A percentile compares a stretch with the other conserved stretches of the same genome.
These are phyloP conservation scores for Williopsis jadinii DNA, from an alignment of 1,139 yeast species.

Conservation along the genomic window DNA sequence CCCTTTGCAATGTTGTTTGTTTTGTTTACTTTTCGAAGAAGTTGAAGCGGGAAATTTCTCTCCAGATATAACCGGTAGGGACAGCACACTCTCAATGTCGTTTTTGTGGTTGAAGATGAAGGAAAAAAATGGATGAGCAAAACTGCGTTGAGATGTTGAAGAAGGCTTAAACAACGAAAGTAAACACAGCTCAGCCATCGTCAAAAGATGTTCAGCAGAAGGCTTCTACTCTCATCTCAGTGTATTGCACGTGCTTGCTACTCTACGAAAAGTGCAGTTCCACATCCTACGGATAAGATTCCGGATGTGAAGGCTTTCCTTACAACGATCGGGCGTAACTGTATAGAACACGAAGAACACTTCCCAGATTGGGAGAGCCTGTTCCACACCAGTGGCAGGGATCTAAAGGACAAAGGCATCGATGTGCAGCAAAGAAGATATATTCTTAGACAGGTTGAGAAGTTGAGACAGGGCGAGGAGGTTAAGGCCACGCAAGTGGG, in stretches of 20 bases:
- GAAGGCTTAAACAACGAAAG: too few relatives aligned
- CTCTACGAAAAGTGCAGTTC: slow-evolving; percentile 22
- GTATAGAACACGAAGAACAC: slow-evolving; percentile 56
- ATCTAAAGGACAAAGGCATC: slow-evolving; percentile 74
- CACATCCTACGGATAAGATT: slow-evolving; percentile 43
- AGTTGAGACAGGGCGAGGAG: slow-evolving; percentile 50
- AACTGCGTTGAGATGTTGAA: too few relatives aligned
- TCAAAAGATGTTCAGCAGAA: slow-evolving; percentile 7
- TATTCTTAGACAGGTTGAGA: slow-evolving; percentile 38
- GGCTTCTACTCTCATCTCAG: background rate
- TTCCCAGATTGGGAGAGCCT: slow-evolving; percentile 74
- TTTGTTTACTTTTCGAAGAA: background rate
- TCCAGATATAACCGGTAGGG: too few relatives aligned
- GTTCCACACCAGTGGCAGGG: slow-evolving; percentile 45
- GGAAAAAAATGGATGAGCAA: too few relatives aligned
- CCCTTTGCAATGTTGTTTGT: background rate
- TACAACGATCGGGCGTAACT: slow-evolving; percentile 66
- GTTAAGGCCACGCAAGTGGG: slow-evolving; percentile 57
- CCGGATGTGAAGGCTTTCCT: slow-evolving; percentile 74
- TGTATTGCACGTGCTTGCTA: slow-evolving; percentile 7
- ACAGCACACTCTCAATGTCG: too few relatives aligned
- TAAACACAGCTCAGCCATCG: too few relatives aligned
- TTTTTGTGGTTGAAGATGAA: too few relatives aligned
- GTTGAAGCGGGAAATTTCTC: background rate
- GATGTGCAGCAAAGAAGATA: slow-evolving; percentile 68